Evolutionary conservation across 768 basidiomycete genomes (phyloP), one percentile per base, ranked within the genome.

Genomic region (Lentinula lateritia): DNA sequence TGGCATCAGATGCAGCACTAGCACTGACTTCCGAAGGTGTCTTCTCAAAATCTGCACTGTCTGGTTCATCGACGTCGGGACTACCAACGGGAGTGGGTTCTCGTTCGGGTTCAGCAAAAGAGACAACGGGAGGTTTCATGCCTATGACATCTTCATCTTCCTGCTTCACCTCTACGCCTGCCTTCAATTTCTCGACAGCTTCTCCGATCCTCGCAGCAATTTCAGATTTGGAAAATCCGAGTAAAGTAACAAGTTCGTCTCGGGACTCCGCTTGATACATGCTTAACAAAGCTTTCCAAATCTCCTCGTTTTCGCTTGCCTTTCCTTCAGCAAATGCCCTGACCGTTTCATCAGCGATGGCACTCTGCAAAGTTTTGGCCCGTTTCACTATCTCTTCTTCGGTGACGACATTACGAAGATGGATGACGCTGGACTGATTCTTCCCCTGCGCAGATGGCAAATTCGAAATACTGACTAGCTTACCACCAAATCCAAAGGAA

Each of bases 401-500:
- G 0, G 94, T 92, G 42, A 87, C 83, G 41, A 97, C 82, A 16
- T 81, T 86, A 54, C 90, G 82, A 32, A 95, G 71, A 67, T 95
- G 92, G 3, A 97, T 88, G 12, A 88, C 81, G 52, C 86, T 84
- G 71, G 89, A 92, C 72, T 96, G 94, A 57, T 86, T 80, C 71
- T 90, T 91, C 32, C 93, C 93, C 52, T 88, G 85, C 0, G 84
- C 82, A 36, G 76, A 76, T 0, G 83, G 78, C n/a, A 95, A 79
- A 70, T 96, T 96, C 56, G 83, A 84, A 2, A 94, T 86, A 1
- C 86, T 84, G 12, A 92, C 85, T 20, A 99, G 80, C 67, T 89
- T 86, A 34, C 96, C 96, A 3, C 95, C 93, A 66, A 95, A 98
- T 0, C 95, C 96, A 66, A 96, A 98, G 0, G 92, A 87, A 52